A percentile compares a stretch with the other conserved stretches of the same genome.
Conservation (phyloP, 2,329 filamentous ascomycete species). For the Aspergillus thermomutatus region DNA sequence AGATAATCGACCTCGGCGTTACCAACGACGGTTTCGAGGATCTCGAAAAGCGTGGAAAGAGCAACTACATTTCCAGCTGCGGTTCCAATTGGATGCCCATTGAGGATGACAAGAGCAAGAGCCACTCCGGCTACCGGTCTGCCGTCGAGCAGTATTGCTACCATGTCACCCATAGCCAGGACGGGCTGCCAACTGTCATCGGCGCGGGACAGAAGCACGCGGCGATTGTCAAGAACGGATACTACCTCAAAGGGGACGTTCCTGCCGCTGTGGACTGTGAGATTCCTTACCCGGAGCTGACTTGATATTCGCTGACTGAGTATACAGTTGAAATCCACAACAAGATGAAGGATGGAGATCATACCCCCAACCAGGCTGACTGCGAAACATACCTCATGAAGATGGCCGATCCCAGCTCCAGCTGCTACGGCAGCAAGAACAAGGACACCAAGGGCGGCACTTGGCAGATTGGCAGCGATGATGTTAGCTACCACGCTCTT, state of each 20-base stretch:
- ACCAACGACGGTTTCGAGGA: neutral
- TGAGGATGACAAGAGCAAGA: neutral
- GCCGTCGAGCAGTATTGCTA: neutral
- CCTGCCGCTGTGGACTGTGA: neutral
- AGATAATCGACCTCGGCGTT: neutral
- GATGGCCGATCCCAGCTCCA: neutral
- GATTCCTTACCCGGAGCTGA: neutral
- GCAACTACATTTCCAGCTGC: neutral
- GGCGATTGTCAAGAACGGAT: neutral
- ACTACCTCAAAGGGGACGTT: neutral
- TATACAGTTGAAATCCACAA: neutral
- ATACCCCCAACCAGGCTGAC: neutral
- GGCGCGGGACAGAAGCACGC: neutral
- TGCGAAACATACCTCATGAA: neutral
- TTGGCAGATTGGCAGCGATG: neutral
- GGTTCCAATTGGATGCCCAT: neutral
- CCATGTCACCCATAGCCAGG: neutral
- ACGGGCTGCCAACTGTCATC: neutral
- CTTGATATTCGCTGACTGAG: neutral
- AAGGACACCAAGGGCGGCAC: neutral
- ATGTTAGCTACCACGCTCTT: neutral
- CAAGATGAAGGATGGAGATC: neutral
- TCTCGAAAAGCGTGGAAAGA: neutral
- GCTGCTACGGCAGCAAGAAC: neutral
- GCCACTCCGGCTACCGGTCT: neutral